A percentile compares a stretch with the other conserved stretches of the same genome.
These are phyloP conservation scores for Annulohypoxylon nitens DNA, from an alignment of 495 filamentous ascomycete genomes.

Conservation along the genomic window DNA sequence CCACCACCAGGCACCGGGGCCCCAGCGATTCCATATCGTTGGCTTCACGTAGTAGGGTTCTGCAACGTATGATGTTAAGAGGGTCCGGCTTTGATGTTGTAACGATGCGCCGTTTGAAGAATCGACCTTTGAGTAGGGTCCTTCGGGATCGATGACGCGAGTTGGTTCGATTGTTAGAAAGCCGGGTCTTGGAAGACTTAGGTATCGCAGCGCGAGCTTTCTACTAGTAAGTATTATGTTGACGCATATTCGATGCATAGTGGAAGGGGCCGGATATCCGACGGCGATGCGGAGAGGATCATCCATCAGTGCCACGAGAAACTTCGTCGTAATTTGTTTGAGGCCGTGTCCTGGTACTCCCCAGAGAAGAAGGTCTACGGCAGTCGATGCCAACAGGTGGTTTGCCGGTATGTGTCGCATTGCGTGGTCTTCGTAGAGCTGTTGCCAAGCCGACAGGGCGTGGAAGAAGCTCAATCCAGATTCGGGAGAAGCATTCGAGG, in stretches of 20 bases:
- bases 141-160: not conserved
- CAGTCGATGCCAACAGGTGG: not conserved
- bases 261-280: not conserved
- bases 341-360: not conserved
- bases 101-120: not conserved
- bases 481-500: not conserved
- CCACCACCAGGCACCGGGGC: not conserved
- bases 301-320: not conserved
- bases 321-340: not conserved
- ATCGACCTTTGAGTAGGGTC: not conserved
- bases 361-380: not conserved
- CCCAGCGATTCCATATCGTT: not conserved
- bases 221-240: not conserved
- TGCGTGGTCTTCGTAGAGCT: not conserved
- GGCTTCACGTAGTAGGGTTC: not conserved
- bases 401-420: not conserved
- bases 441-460: not conserved
- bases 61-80: not conserved
- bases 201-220: not conserved
- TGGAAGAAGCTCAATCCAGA: not conserved
- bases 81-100: not conserved
- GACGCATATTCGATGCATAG: not conserved
- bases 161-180: not conserved
- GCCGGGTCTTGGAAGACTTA: not conserved
- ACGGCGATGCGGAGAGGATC: not conserved